These are phyloP conservation scores for Aspergillus fijiensis DNA, from an alignment of 2,329 filamentous ascomycete species.

Conservation along the genomic window DNA sequence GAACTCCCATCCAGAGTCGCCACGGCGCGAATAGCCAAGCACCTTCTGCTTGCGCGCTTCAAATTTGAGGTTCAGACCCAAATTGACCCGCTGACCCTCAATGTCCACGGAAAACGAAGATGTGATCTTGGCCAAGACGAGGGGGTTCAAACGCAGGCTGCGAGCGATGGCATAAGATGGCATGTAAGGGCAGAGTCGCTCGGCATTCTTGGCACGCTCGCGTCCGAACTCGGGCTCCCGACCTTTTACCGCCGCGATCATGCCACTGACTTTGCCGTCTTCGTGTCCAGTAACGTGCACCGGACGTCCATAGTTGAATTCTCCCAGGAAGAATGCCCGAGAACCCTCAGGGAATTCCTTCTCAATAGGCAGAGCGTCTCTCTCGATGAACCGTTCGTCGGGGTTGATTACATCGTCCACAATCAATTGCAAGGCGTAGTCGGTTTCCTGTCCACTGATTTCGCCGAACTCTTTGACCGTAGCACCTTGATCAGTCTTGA, in stretches of 20 bases:
- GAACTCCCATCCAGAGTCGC: constrained; percentile 89
- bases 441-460: constrained; percentile 79
- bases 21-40: constrained; percentile 87
- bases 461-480: constrained; percentile 89
- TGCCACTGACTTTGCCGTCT: constrained; percentile 72
- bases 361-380: constrained; percentile 79
- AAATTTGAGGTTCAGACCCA: constrained; percentile 95
- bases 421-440: constrained; percentile 87
- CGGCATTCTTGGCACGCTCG: constrained; percentile 68
- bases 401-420: constrained; percentile 88
- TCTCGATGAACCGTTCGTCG: constrained; percentile 90
- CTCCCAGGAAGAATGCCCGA: constrained; percentile 88
- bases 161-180: constrained; percentile 88
- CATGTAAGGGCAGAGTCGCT: constrained; percentile 70
- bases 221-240: constrained; percentile 81
- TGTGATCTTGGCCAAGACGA: constrained; percentile 92
- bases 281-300: constrained; percentile 76
- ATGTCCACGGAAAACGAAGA: constrained; percentile 86
- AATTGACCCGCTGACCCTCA: constrained; percentile 78
- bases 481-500: constrained; percentile 86
- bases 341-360: constrained; percentile 86
- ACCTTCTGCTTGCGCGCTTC: constrained; percentile 95
- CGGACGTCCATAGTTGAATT: constrained; percentile 87
- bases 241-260: constrained; percentile 69
- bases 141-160: constrained; percentile 74